A percentile compares a stretch with the other conserved stretches of the same genome.
These are phyloP conservation scores for Potentilla sterilis DNA, from an alignment of 306 rosid species.

Conservation along the genomic window DNA sequence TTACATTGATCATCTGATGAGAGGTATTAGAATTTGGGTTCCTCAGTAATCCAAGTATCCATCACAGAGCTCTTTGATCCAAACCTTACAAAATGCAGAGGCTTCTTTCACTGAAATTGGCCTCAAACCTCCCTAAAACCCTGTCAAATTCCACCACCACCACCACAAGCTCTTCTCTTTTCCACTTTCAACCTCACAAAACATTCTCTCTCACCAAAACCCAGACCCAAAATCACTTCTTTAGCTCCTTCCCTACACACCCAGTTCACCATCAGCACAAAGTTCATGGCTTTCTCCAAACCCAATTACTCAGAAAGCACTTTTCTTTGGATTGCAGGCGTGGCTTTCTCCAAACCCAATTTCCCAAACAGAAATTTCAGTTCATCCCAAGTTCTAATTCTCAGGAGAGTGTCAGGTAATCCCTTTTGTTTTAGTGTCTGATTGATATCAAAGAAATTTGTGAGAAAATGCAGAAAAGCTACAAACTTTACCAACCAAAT, in stretches of 20 bases:
- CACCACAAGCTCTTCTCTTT: slow-evolving; percentile 28
- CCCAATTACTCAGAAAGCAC: slow-evolving; percentile 26
- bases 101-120: slow-evolving; percentile 31
- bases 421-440: neutral
- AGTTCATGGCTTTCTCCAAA: slow-evolving; percentile 38
- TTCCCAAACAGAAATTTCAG: slow-evolving; percentile 32
- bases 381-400: slow-evolving; percentile 23
- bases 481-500: neutral
- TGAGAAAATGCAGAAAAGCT: slow-evolving; percentile 4
- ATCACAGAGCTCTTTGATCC: neutral
- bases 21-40: too few relatives aligned
- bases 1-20: neutral
- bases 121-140: slow-evolving; percentile 26
- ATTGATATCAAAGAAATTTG: neutral
- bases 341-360: slow-evolving; percentile 28
- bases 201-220: slow-evolving; percentile 33
- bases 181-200: slow-evolving; percentile 24
- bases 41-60: too few relatives aligned
- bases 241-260: slow-evolving; percentile 22
- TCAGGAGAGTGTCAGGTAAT: slow-evolving; percentile 47
- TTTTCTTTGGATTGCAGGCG: slow-evolving; percentile 30
- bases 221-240: slow-evolving; percentile 31
- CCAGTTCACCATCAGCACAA: slow-evolving; percentile 28
- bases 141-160: slow-evolving; percentile 24
- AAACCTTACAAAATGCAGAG: slow-evolving; percentile 49